Conservation (phyloP, 2,329 filamentous ascomycete species). For the Colletotrichum magnum region DNA sequence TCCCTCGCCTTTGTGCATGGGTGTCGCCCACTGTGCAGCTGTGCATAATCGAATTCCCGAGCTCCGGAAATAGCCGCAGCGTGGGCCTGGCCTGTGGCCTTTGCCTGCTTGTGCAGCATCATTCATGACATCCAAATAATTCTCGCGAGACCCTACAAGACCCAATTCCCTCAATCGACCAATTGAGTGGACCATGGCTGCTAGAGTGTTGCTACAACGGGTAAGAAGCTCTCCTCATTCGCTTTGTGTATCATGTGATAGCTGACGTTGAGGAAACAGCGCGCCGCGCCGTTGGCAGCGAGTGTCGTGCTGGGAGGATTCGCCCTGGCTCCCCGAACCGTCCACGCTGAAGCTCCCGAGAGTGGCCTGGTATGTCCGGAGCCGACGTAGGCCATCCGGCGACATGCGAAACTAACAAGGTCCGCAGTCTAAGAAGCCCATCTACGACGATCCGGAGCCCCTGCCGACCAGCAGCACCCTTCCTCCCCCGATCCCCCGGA, state of each 20-base stretch:
- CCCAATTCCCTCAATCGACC: slow-evolving; percentile 47
- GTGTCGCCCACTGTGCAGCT: slow-evolving; percentile 1
- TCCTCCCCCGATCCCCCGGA: slow-evolving; percentile 49
- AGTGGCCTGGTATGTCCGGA: slow-evolving; percentile 28
- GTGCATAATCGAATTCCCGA: slow-evolving; percentile 43
- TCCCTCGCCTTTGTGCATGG: slow-evolving; percentile 29
- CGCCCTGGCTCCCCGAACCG: slow-evolving; percentile 62
- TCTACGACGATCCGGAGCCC: slow-evolving; percentile 81
- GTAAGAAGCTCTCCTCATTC: slow-evolving; percentile 52
- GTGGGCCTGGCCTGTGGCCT: slow-evolving; percentile 35
- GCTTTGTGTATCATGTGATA: neutral
- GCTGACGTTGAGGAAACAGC: slow-evolving; percentile 53
- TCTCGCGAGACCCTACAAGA: slow-evolving; percentile 41
- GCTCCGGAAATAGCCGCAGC: slow-evolving; percentile 48
- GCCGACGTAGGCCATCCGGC: neutral
- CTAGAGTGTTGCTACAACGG: slow-evolving; percentile 71
- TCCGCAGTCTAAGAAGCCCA: slow-evolving; percentile 73
- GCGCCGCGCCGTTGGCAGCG: slow-evolving; percentile 68
- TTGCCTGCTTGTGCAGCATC: slow-evolving; percentile 36
- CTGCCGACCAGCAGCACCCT: slow-evolving; percentile 52
- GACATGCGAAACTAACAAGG: slow-evolving; percentile 30
- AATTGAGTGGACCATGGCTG: slow-evolving; percentile 71
- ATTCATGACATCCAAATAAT: slow-evolving; percentile 43
- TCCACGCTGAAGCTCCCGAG: slow-evolving; percentile 66
- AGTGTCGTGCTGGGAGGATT: slow-evolving; percentile 64